These are phyloP conservation scores for Talinum fruticosum DNA, from an alignment of 148 eudicot genomes.

Conservation along the genomic window DNA sequence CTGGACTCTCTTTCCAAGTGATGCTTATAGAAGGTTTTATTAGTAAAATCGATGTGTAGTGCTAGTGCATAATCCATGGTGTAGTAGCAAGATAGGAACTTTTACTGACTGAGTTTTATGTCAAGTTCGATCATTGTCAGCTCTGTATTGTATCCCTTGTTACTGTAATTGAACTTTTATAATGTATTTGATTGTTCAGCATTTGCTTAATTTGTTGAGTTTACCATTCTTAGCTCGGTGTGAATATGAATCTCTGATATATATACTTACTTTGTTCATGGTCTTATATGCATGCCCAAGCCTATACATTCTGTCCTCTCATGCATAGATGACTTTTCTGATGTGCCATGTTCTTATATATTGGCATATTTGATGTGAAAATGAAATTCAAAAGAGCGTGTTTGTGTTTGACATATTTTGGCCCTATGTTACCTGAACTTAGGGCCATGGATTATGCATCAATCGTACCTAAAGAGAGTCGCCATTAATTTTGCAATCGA, in stretches of 20 bases:
- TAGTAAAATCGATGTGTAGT: constrained; percentile 7
- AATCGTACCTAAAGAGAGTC: not conserved
- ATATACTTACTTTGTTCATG: not conserved
- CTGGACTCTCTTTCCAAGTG: constrained; percentile 51
- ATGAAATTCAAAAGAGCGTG: not conserved
- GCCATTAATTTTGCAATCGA: too few species aligned
- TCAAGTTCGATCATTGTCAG: not conserved
- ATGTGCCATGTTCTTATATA: not conserved
- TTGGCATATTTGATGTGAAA: not conserved
- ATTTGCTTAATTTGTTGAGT: not conserved
- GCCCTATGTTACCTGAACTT: not conserved
- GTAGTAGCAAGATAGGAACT: not conserved
- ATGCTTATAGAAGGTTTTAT: constrained; percentile 17
- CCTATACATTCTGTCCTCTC: not conserved
- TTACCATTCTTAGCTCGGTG: not conserved
- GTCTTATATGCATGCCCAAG: not conserved
- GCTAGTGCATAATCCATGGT: constrained; percentile 5
- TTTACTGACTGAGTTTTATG: not conserved
- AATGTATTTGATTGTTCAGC: not conserved
- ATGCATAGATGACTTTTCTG: not conserved
- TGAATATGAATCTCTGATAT: not conserved
- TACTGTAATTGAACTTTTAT: not conserved
- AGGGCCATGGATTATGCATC: not conserved
- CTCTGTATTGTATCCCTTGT: not conserved
- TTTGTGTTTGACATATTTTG: not conserved